Evolutionary conservation across 345 rosid genomes (phyloP).

Genomic region (Mangifera indica): DNA sequence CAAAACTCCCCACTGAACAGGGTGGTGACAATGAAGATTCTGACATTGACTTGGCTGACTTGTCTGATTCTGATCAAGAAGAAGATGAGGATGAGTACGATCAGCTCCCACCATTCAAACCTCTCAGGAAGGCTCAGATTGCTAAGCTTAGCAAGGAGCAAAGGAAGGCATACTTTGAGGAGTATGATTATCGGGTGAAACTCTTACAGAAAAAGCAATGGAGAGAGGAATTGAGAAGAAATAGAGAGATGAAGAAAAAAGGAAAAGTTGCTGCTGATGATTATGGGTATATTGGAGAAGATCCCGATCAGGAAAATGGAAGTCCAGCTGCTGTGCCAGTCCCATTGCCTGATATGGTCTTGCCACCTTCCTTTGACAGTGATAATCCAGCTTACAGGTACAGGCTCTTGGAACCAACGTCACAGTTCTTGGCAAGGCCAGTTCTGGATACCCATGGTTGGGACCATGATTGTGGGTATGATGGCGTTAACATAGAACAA

Average conservation of each 20-base stretch:
- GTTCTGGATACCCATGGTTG: conserved; percentile 91
- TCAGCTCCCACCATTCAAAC: conserved; percentile 91
- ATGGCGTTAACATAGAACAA: conserved; percentile 81
- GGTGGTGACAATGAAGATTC: conserved; percentile 81
- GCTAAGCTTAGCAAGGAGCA: conserved; percentile 81
- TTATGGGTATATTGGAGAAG: conserved; percentile 55
- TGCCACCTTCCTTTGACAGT: conserved; percentile 86
- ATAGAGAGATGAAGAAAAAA: conserved; percentile 78
- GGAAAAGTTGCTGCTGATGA: conserved; percentile 64
- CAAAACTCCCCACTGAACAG: conserved; percentile 71
- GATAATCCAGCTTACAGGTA: conserved; percentile 88
- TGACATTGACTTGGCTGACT: conserved; percentile 73
- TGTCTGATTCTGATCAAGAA: conserved; percentile 76
- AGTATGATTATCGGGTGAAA: conserved; percentile 94
- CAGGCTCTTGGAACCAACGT: conserved; percentile 81
- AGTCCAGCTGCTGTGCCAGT: conserved; percentile 88
- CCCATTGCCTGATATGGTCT: conserved; percentile 82
- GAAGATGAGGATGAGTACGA: conserved; percentile 90
- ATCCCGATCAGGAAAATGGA: conserved; percentile 63
- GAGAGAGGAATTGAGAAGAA: conserved; percentile 77
- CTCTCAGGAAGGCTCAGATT: conserved; percentile 73
- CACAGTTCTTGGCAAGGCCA: conserved; percentile 86
- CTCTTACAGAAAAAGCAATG: conserved; percentile 90
- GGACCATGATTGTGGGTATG: conserved; percentile 99
- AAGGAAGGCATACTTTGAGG: conserved; percentile 78